Conservation (phyloP, 2,329 filamentous ascomycete species). For the Talaromyces sp. region DNA sequence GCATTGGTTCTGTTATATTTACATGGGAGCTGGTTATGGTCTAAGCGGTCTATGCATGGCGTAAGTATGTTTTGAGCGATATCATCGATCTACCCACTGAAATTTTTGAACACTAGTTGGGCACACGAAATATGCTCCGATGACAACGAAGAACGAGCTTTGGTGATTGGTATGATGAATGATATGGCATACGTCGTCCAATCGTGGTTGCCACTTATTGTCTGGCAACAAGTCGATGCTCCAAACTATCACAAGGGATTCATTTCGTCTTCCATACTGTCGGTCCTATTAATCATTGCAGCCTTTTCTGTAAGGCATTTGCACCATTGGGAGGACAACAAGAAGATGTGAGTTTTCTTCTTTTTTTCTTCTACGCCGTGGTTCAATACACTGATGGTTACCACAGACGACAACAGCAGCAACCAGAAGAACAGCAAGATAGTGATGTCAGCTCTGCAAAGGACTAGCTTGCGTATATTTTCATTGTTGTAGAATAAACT, state of each 20-base stretch:
- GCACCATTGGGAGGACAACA: slow-evolving; percentile 38
- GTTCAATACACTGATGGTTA: not conserved
- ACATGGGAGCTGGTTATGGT: slow-evolving; percentile 46
- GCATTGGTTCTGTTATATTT: slow-evolving; percentile 61
- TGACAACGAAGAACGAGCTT: slow-evolving; percentile 61
- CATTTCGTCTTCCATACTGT: slow-evolving; percentile 50
- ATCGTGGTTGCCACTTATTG: slow-evolving; percentile 62
- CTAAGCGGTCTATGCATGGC: slow-evolving; percentile 48
- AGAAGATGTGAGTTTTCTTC: not conserved
- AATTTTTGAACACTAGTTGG: slow-evolving; percentile 32
- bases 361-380: not conserved
- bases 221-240: slow-evolving; percentile 62
- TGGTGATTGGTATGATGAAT: slow-evolving; percentile 64
- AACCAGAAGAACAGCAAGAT: not conserved
- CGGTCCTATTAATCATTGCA: slow-evolving; percentile 46
- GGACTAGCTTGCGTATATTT: not conserved
- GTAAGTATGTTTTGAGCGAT: slow-evolving; percentile 24
- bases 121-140: slow-evolving; percentile 51
- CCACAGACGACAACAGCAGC: not conserved
- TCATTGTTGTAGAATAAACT: not conserved
- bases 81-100: not conserved
- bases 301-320: slow-evolving; percentile 45
- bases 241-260: slow-evolving; percentile 58
- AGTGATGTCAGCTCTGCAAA: not conserved
- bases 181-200: slow-evolving; percentile 65